Percentiles rank a stretch among this genome's conserved stretches.
Conservation (phyloP, 2,329 filamentous ascomycete species). For the Graphilbum fragrans region DNA sequence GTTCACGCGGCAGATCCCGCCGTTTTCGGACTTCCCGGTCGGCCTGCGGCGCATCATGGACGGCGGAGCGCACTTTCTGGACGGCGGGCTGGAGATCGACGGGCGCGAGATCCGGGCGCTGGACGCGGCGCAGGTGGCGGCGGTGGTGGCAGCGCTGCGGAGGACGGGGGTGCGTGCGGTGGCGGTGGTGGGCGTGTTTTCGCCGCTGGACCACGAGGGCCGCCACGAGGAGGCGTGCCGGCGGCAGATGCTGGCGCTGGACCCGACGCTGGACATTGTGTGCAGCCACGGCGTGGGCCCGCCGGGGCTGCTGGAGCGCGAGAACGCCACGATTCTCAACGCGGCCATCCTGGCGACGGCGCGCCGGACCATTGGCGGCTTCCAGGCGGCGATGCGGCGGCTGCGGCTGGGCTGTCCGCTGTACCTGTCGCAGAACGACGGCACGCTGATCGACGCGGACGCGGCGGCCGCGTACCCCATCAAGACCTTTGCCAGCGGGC, state of each 20-base stretch:
- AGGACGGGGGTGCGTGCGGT: slow-evolving; percentile 23
- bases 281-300: slow-evolving; percentile 32
- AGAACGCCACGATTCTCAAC: slow-evolving; percentile 54
- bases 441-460: slow-evolving; percentile 42
- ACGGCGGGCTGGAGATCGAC: slow-evolving; percentile 41
- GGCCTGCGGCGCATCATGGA: slow-evolving; percentile 27
- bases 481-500: slow-evolving; percentile 26
- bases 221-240: slow-evolving; percentile 37
- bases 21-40: slow-evolving; percentile 25
- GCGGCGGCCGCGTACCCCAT: slow-evolving; percentile 41
- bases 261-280: slow-evolving; percentile 32
- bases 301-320: slow-evolving; percentile 46
- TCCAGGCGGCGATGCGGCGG: slow-evolving; percentile 36
- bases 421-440: slow-evolving; percentile 53
- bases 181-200: slow-evolving; percentile 45
- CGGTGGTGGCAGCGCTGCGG: slow-evolving; percentile 10
- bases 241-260: slow-evolving; percentile 32
- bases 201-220: slow-evolving; percentile 40
- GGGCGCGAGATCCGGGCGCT: slow-evolving; percentile 32
- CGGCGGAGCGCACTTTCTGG: slow-evolving; percentile 31
- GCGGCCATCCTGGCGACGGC: slow-evolving; percentile 48
- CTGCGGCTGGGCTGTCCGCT: slow-evolving; percentile 40
- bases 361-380: slow-evolving; percentile 40
- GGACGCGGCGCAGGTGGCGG: slow-evolving; percentile 22
- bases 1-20: slow-evolving; percentile 25